Percentiles rank a stretch among this genome's conserved stretches.
phyloP scores from a whole-genome alignment of 495 filamentous ascomycete species.

The Amniculicola lignicola region DNA sequence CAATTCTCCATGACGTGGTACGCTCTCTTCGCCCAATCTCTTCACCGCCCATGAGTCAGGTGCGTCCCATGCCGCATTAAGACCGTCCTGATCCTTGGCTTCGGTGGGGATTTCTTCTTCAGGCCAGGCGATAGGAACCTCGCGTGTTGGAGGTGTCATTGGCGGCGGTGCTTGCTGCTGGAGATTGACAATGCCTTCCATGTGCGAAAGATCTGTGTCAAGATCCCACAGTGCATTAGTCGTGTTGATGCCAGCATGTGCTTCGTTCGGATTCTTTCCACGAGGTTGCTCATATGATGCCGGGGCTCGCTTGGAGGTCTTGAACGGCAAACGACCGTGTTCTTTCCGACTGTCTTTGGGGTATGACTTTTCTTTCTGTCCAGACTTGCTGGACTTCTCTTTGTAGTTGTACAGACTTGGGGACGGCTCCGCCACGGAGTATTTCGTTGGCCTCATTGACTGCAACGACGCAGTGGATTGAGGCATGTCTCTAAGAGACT shows the following conservation, averaged over 20 bases:
- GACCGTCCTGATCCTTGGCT: conserved; percentile 32
- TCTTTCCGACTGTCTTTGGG: conserved; percentile 15
- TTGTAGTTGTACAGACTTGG: conserved; percentile 33
- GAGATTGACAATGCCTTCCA: conserved; percentile 74
- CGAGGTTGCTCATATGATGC: conserved; percentile 19
- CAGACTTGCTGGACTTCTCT: neutral
- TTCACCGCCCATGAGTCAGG: conserved; percentile 93
- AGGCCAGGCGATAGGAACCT: conserved; percentile 53
- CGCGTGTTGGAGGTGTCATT: conserved; percentile 59
- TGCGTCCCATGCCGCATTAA: conserved; percentile 66
- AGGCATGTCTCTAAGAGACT: conserved; percentile 55
- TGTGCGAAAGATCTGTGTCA: conserved; percentile 77
- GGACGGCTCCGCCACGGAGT: conserved; percentile 51
- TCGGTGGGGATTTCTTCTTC: conserved; percentile 46
- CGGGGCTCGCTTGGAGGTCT: conserved; percentile 19
- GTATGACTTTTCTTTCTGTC: neutral
- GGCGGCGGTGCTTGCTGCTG: conserved; percentile 50
- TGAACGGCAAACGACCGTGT: conserved; percentile 30
- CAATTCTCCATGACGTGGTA: conserved; percentile 56
- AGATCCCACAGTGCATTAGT: conserved; percentile 57
- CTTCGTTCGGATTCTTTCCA: conserved; percentile 40
- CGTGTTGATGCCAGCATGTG: conserved; percentile 7
- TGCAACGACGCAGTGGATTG: conserved; percentile 44
- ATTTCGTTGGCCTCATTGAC: conserved; percentile 41
- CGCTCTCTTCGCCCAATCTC: conserved; percentile 62